These are phyloP conservation scores for Penicillium sp. DNA, from an alignment of 2,329 filamentous ascomycete genomes.

Conservation along the genomic window DNA sequence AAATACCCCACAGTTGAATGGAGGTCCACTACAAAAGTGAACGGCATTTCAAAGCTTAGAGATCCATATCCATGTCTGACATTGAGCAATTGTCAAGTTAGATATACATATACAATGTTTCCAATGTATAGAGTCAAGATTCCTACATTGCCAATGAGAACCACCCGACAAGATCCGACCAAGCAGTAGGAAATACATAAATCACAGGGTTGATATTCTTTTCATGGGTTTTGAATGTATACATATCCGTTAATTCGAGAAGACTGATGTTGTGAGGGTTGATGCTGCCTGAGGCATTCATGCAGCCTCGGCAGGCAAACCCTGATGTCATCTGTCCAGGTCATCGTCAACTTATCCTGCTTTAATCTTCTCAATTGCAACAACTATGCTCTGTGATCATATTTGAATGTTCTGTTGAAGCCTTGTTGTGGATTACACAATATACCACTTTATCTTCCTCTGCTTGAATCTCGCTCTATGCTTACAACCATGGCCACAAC, in stretches of 20 bases:
- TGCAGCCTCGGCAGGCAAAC: conserved; percentile 7
- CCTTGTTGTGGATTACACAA: not conserved
- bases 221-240: not conserved
- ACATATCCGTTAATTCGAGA: not conserved
- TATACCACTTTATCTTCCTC: not conserved
- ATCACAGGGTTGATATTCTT: not conserved
- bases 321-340: conserved; percentile 11
- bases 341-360: conserved; percentile 2
- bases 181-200: not conserved
- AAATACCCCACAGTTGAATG: conserved; percentile 3
- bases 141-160: conserved; percentile 12
- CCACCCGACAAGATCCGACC: too few relatives aligned
- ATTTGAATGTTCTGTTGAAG: not conserved
- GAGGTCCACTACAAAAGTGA: conserved; percentile 7
- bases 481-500: conserved; percentile 18
- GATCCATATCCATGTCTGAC: not conserved
- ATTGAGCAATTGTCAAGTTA: not conserved
- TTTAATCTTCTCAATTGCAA: conserved; percentile 6
- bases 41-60: conserved; percentile 1
- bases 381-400: not conserved
- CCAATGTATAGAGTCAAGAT: not conserved
- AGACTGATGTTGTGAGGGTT: not conserved
- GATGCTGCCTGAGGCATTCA: conserved; percentile 2
- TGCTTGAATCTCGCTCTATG: not conserved
- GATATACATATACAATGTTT: not conserved